A percentile compares a stretch with the other conserved stretches of the same genome.
phyloP scores from a whole-genome alignment of 352 stramenopile species.

The Phytophthora crassamura region DNA sequence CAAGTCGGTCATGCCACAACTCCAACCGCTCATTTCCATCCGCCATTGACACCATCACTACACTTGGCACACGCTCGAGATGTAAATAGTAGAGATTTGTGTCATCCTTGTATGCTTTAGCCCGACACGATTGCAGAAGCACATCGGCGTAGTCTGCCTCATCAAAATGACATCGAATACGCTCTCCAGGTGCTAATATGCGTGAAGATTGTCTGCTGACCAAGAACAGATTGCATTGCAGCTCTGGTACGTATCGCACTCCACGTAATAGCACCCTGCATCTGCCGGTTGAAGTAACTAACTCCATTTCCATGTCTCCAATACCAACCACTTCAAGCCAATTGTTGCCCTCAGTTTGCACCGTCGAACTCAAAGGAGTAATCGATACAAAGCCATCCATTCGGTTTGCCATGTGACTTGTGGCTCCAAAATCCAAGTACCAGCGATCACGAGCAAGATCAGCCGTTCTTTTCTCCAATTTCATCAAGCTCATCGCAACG shows the following conservation, averaged over 20 bases:
- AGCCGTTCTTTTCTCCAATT: not conserved
- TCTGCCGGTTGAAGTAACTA: not conserved
- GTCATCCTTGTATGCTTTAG: constrained; percentile 6
- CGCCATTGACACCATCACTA: not conserved
- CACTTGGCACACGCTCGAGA: not conserved
- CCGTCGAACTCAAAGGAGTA: not conserved
- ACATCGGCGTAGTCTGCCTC: constrained; percentile 3
- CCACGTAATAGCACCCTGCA: not conserved
- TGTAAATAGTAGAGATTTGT: constrained; percentile 11
- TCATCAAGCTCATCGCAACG: not conserved
- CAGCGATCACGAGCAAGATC: constrained; percentile 1
- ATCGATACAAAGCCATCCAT: not conserved
- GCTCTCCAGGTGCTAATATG: not conserved
- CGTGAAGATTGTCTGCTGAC: not conserved
- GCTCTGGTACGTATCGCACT: constrained; percentile 11
- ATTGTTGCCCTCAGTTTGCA: constrained; percentile 1
- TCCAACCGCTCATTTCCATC: not conserved
- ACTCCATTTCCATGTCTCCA: constrained; percentile 2
- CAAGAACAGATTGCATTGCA: constrained; percentile 16
- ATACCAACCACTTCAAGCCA: not conserved
- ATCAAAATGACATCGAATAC: constrained; percentile 5
- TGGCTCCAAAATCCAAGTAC: constrained; percentile 14
- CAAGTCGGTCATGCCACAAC: constrained; percentile 5
- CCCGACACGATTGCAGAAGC: not conserved
- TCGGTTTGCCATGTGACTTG: constrained; percentile 11